A percentile compares a stretch with the other conserved stretches of the same genome.
phyloP scores from a whole-genome alignment of 208 protist species.

The Tetramitus jugosus region DNA sequence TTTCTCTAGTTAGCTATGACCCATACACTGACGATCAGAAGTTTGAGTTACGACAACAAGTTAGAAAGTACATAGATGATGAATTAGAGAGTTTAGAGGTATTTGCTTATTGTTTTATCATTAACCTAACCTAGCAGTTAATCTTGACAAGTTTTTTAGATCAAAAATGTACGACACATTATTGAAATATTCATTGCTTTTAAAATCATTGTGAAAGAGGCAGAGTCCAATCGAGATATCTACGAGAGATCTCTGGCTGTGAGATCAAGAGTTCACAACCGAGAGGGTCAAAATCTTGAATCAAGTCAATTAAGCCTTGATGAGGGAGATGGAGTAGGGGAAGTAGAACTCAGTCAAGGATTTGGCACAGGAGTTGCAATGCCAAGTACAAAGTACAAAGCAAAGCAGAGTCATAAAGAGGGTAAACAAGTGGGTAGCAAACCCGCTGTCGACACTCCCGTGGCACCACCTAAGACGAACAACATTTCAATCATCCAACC shows the following conservation, averaged over 20 bases:
- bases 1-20: conserved; percentile 36
- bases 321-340: background rate
- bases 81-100: conserved; percentile 49
- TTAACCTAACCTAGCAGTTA: no score
- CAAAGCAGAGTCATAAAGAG: no score
- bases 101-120: no score
- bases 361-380: conserved; percentile 8
- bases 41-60: conserved; percentile 46
- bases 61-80: conserved; percentile 58
- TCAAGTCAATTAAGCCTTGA: background rate
- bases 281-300: no score
- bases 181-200: conserved; percentile 64
- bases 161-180: conserved; percentile 65
- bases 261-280: background rate
- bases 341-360: background rate
- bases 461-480: no score
- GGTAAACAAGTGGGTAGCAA: no score
- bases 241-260: no score
- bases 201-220: conserved; percentile 36
- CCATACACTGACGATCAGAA: conserved; percentile 57
- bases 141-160: no score
- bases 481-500: no score
- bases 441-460: no score
- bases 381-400: background rate
- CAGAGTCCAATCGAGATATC: no score